Evolutionary conservation across 805 yeast genomes (phyloP).

Genomic region (Metschnikowia peoriensis): DNA sequence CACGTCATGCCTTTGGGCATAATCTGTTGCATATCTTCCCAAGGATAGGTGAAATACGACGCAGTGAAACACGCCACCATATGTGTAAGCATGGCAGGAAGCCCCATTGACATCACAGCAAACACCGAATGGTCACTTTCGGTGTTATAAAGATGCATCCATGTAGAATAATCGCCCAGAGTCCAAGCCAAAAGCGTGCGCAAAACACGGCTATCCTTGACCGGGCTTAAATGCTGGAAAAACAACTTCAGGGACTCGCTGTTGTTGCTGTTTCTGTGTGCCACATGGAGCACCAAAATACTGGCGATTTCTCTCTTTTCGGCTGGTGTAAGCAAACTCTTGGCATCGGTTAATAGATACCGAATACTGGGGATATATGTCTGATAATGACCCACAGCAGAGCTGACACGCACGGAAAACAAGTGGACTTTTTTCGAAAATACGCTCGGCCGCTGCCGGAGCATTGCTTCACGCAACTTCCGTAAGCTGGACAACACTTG

Average conservation of each 20-base stretch:
- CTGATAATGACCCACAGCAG: constrained; percentile 48
- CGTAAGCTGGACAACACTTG: constrained; percentile 34
- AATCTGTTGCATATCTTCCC: constrained; percentile 23
- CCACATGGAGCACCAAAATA: constrained; percentile 44
- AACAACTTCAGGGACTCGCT: constrained; percentile 32
- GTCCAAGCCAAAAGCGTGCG: constrained; percentile 28
- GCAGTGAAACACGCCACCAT: constrained; percentile 30
- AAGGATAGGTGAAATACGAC: constrained; percentile 39
- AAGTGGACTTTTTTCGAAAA: constrained; percentile 48
- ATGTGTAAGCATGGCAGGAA: constrained; percentile 25
- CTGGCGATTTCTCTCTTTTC: constrained; percentile 43
- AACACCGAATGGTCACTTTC: constrained; percentile 32
- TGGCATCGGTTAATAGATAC: constrained; percentile 34
- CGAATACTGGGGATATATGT: constrained; percentile 54
- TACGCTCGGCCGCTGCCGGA: constrained; percentile 34
- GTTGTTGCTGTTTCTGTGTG: constrained; percentile 38
- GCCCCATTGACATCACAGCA: constrained; percentile 45
- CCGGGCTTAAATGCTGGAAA: constrained; percentile 24
- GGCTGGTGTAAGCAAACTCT: constrained; percentile 18
- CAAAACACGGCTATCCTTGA: constrained; percentile 14
- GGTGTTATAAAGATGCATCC: constrained; percentile 30
- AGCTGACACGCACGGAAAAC: constrained; percentile 46
- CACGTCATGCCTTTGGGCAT: constrained; percentile 28
- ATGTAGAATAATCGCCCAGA: constrained; percentile 27
- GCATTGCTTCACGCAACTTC: constrained; percentile 55